phyloP scores from a whole-genome alignment of 2,329 filamentous ascomycete genomes.

The Monilinia aucupariae region DNA sequence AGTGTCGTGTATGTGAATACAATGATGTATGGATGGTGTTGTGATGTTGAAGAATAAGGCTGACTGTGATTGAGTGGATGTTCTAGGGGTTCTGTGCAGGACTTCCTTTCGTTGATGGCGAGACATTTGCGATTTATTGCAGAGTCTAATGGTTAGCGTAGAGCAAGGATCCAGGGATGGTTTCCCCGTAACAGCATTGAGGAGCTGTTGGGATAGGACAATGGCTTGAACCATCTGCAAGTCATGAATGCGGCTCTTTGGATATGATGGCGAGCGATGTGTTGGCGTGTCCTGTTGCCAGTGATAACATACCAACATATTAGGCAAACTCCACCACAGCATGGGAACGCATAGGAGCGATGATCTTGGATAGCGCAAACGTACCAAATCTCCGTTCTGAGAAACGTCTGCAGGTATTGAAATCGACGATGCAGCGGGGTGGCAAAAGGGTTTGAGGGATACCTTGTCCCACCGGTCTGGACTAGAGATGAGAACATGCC shows the following conservation, averaged over 20 bases:
- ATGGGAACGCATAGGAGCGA: conserved; percentile 37
- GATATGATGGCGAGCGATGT: conserved; percentile 63
- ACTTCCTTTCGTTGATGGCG: conserved; percentile 47
- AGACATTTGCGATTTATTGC: conserved; percentile 63
- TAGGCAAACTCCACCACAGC: conserved; percentile 56
- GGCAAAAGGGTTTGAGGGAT: conserved; percentile 30
- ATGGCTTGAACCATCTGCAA: conserved; percentile 36
- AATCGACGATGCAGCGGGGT: conserved; percentile 34
- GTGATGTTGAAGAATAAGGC: conserved; percentile 36
- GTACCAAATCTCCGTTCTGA: conserved; percentile 33
- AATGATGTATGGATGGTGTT: conserved; percentile 33
- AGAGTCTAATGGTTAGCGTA: conserved; percentile 34
- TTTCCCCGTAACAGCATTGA: conserved; percentile 31
- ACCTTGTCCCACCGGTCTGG: conserved; percentile 21
- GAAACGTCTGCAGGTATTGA: conserved; percentile 32
- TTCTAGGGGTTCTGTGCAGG: conserved; percentile 35
- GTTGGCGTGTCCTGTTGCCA: conserved; percentile 83
- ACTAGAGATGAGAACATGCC: conserved; percentile 10
- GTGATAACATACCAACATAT: conserved; percentile 63
- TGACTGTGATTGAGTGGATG: conserved; percentile 34
- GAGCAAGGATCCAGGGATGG: conserved; percentile 33
- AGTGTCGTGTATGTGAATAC: conserved; percentile 32
- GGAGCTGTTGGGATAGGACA: conserved; percentile 38
- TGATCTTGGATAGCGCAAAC: conserved; percentile 34
- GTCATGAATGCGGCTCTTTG: conserved; percentile 55